phyloP scores from a whole-genome alignment of 1,284 basidiomycete genomes.

The Trametes polyzona region DNA sequence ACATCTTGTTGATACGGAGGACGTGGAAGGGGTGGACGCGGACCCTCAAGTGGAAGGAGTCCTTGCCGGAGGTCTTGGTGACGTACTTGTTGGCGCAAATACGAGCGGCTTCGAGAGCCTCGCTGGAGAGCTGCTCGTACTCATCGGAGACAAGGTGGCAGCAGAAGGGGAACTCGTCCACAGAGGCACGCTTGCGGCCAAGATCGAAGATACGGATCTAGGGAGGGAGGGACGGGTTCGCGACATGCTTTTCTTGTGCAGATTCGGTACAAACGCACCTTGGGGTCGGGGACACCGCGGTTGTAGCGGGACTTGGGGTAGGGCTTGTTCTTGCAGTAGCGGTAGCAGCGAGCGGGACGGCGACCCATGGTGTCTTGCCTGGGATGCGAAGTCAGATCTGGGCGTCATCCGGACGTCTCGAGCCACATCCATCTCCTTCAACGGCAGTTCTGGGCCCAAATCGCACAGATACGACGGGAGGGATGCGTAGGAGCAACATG shows the following conservation, averaged over 20 bases:
- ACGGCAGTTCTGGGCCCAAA: slow-evolving; percentile 20
- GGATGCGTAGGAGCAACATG: slow-evolving; percentile 15
- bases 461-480: slow-evolving; percentile 7
- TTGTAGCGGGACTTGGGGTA: slow-evolving; percentile 95
- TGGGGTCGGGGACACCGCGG: slow-evolving; percentile 96
- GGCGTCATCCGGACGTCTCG: slow-evolving; percentile 34
- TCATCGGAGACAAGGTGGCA: slow-evolving; percentile 97
- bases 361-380: slow-evolving; percentile 74
- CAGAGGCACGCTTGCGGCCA: slow-evolving; percentile 92
- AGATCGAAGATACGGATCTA: slow-evolving; percentile 94
- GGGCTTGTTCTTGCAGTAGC: slow-evolving; percentile 99
- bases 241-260: too few relatives aligned
- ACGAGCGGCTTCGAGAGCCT: slow-evolving; percentile 97
- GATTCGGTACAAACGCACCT: slow-evolving; percentile 49
- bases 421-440: slow-evolving; percentile 33
- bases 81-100: slow-evolving; percentile 99
- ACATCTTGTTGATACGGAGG: slow-evolving; percentile 99
- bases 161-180: slow-evolving; percentile 98
- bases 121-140: slow-evolving; percentile 96
- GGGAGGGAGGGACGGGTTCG: background rate
- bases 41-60: slow-evolving; percentile 98
- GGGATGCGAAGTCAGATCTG: slow-evolving; percentile 5
- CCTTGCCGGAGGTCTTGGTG: slow-evolving; percentile 97
- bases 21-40: slow-evolving; percentile 99
- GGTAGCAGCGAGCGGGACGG: slow-evolving; percentile 95